Conservation (phyloP, 2,329 filamentous ascomycete species). For the Penicillium sp. region DNA sequence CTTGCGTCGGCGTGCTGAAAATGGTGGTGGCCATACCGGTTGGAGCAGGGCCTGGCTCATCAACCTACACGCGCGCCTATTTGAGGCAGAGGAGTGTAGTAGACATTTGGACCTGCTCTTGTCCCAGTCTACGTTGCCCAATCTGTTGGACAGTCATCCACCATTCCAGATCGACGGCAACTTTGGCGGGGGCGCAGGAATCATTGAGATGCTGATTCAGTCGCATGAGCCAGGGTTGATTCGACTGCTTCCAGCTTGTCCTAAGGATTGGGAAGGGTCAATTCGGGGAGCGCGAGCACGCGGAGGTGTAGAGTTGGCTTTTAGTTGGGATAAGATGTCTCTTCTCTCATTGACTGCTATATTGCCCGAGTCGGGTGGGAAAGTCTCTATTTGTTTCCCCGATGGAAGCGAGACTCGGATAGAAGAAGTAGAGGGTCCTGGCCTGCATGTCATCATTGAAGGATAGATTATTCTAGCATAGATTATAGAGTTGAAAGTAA, state of each 20-base stretch:
- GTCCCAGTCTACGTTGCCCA: conserved; percentile 45
- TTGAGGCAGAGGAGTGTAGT: conserved; percentile 40
- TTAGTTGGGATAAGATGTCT: conserved; percentile 32
- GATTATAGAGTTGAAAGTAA: neutral
- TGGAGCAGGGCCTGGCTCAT: conserved; percentile 56
- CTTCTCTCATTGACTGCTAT: neutral
- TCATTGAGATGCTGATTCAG: conserved; percentile 51
- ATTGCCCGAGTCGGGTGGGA: neutral
- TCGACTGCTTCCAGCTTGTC: conserved; percentile 43
- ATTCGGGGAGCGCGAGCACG: conserved; percentile 39
- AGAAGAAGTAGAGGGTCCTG: conserved; percentile 16
- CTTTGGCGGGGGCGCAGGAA: conserved; percentile 51
- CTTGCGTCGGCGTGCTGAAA: conserved; percentile 31
- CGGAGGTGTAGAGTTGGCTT: conserved; percentile 41
- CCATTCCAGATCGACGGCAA: conserved; percentile 57
- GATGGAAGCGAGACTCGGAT: conserved; percentile 11
- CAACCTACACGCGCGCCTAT: conserved; percentile 52
- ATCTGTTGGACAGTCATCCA: conserved; percentile 49
- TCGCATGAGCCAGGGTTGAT: conserved; percentile 37
- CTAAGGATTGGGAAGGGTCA: conserved; percentile 38
- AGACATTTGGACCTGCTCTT: conserved; percentile 45
- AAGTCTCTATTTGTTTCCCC: conserved; percentile 23
- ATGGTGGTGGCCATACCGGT: conserved; percentile 53
- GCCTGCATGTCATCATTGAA: neutral
- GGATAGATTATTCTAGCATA: neutral